Base-by-base conservation (phyloP, 2,329 filamentous ascomycete genomes). In the Pestalotiopsis sp. region DNA sequence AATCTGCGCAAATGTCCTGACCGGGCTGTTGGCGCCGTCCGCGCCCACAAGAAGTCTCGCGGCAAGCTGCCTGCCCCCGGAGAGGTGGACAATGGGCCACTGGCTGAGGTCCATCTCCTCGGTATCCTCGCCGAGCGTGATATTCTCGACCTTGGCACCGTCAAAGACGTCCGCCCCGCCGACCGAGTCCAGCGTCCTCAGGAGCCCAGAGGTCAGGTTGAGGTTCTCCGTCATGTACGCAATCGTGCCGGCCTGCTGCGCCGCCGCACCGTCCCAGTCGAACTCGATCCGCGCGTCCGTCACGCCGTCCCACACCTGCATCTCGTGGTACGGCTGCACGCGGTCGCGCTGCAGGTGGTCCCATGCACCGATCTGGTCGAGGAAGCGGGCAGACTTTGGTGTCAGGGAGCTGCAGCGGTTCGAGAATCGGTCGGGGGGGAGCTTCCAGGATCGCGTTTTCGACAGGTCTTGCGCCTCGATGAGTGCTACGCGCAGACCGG, bases 271-370 rank as follows among this genome's bases (percentile, higher is more conserved):
- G 78, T 81, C 81, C 91, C 91, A 93, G 81, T 96, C 93, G 80
- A 99, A 99, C 73, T 93, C 92, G 78, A 99, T 96, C 74, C 91
- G 89, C 45, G 94, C 93, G 69, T 90, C 94, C 56, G 92, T 93
- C 68, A 97, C 89, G 71, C 95, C 97, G 79, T 99, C 96, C 96
- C 97, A 99, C 40, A 98, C 96, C 79, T 97, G 92, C 96, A 99
- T 99, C 75, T 95, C 93, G 69, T 97, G 91, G 80, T 98, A 99
- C 0, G 91, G 88, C 82, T 98, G 95, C 41, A 96, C 89, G 40
- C 96, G 90, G 5, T 89, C 84, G 57, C 85, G 83, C 73, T 93
- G 87, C 70, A 98, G 84, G 77, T 97, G 90, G 6, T 85, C 78
- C 96, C 95, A 98, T 64, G 92, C 94, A 45, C 95, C 96, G 70